Evolutionary conservation across 1,284 basidiomycete genomes (phyloP), one percentile per base, ranked within the genome.

Genomic region (Ceratobasidium sp.): DNA sequence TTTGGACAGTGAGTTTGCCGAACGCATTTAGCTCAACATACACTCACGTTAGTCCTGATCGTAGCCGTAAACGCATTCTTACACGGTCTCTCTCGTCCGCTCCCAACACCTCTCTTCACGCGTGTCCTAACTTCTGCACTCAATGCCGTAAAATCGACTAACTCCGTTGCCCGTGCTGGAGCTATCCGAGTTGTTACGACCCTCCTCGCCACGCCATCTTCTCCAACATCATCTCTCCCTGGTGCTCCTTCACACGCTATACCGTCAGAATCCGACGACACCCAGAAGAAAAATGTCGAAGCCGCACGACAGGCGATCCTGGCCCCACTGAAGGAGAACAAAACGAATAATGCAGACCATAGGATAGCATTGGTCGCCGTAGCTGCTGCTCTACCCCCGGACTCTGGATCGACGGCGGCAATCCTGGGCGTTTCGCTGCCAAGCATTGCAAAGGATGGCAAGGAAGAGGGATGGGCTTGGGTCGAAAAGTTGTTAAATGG

Each of bases 311-410:
- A 86, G 11, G 94, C 96, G 79, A 84, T 96, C 1, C 85, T 96
- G 15, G 85, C 86, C 17, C 87, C 95, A 0, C 92, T 94, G 4
- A 92, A 93, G 81, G 84, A 90, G 0, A 92, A 94, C 39, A 98
- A 97, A 85, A 94, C 94, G 0, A 86, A 91, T 0, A 94, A 94
- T 1, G 88, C 93, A 2, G 96, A 97, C 77, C 95, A 98, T 82
- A 91, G 96, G n/a, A 84, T 90, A 6, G 87, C 91, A 0, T 85
- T 98, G 11, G 96, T 94, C 83, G 88, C 89, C 8, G 94, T 98
- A 90, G 95, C 96, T 75, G 81, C 84, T 0, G 91, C 91, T 0
- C 86, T 90, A 1, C 79, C 86, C 0, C 83, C 81, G 6, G 84
- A 86, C 45, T 81, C 83, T 1, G 64, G 92, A 3, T 83, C 89